Base-by-base conservation (phyloP, 2,329 filamentous ascomycete species). In the Arthrobotrys pseudoclavata region DNA sequence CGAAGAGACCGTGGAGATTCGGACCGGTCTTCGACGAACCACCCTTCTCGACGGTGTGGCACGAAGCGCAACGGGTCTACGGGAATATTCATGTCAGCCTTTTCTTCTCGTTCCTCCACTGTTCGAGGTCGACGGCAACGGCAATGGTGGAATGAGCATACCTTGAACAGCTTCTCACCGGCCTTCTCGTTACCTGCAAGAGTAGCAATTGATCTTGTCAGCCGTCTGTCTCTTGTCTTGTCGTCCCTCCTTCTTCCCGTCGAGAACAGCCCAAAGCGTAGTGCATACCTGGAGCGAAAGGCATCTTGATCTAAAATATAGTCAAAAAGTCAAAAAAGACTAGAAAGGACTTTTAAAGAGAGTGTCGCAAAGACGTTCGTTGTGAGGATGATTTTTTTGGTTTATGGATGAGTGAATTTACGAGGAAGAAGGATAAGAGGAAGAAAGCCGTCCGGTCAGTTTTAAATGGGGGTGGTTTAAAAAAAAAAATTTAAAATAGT, bases 1-100 rank as follows among this genome's bases (percentile, higher is more conserved):
- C 96, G 86, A 97, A 99, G 82, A 99, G 93, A 85, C 96, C 96
- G 91, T 96, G 90, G 83, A 99, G 91, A 85, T 94, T 94, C 84
- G 96, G 96, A 85, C 96, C 96, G 86, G 97, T 93, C 91, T 98
- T 98, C 93, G 97, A 97, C 87, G 90, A 90, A 86, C 95, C 96
- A 83, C 89, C 91, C 80, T 88, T 89, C 86, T 96, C 94, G 85
- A 97, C 88, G 86, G 93, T 98, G 89, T 99, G 96, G 92, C 96
- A 99, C 88, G 97, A 94, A 82, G 93, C 92, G 88, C 96, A 99
- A 85, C 96, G 91, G 82, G 94, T 98, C 89, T 88, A 77, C 31
- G 81, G 52, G 22, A 9, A 55, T 20, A 47, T 24, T 15, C n/a
- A 48, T 34, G 34, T 53, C 24, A 48, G 76, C 31, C 18, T 61